A percentile compares a stretch with the other conserved stretches of the same genome.
phyloP scores from a whole-genome alignment of 2,329 filamentous ascomycete species.

The Raffaelea albimanens region DNA sequence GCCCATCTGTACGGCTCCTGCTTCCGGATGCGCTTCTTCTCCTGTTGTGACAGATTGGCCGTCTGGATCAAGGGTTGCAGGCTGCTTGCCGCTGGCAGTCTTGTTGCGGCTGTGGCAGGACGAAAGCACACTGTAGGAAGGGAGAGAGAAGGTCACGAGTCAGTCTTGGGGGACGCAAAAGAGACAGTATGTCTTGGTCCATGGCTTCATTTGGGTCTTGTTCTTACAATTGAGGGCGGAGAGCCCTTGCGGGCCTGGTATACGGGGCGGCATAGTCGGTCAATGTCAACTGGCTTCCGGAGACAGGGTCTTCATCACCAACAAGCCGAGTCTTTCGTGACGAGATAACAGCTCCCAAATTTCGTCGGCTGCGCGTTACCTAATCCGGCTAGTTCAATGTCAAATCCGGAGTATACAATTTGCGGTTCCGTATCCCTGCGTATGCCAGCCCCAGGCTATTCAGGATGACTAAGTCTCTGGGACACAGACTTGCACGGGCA shows the following conservation, averaged over 20 bases:
- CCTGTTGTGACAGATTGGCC: constrained; percentile 51
- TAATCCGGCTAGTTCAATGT: constrained; percentile 1
- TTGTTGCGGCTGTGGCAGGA: constrained; percentile 29
- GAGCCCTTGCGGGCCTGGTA: constrained; percentile 51
- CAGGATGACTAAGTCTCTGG: too few species aligned
- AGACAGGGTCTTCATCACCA: neutral
- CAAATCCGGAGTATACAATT: constrained; percentile 3
- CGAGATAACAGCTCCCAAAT: constrained; percentile 6
- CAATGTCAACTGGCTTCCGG: neutral
- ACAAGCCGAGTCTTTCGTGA: constrained; percentile 5
- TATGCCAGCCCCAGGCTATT: too few species aligned
- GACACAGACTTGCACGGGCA: too few species aligned
- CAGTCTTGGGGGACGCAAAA: neutral
- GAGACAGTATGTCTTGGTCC: too few species aligned
- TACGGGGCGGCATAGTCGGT: constrained; percentile 59
- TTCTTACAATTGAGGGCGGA: constrained; percentile 53
- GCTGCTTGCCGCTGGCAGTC: constrained; percentile 30
- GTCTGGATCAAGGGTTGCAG: constrained; percentile 53
- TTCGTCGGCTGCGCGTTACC: constrained; percentile 2
- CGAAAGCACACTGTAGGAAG: constrained; percentile 47
- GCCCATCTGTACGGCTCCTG: constrained; percentile 75
- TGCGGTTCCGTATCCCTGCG: neutral
- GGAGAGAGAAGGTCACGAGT: neutral
- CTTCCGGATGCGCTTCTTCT: constrained; percentile 56
- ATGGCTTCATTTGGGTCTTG: too few species aligned